Conservation (phyloP, 306 rosid genomes). For the Spatholobus suberectus region DNA sequence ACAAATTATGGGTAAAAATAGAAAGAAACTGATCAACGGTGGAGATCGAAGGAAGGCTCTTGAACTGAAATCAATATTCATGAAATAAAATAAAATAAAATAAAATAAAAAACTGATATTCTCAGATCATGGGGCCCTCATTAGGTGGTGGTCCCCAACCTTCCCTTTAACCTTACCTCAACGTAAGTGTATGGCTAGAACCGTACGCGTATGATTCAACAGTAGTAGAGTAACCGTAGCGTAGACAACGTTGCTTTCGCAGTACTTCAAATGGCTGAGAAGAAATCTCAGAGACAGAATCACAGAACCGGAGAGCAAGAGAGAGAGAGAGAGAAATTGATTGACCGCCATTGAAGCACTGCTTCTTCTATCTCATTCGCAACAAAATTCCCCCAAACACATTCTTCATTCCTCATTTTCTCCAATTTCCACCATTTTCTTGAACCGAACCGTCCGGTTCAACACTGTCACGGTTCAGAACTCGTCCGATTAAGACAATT, state of each 20-base stretch:
- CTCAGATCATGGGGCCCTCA: conserved; percentile 21
- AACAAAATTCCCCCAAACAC: not conserved
- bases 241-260: conserved; percentile 72
- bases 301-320: conserved; percentile 38
- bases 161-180: conserved; percentile 10
- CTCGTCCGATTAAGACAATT: conserved; percentile 30
- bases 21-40: not conserved
- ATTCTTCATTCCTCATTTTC: not conserved
- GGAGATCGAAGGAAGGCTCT: not conserved
- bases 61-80: not conserved
- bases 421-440: not conserved
- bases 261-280: conserved; percentile 66
- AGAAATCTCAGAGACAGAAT: conserved; percentile 51
- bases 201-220: conserved; percentile 52
- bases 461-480: conserved; percentile 18
- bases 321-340: conserved; percentile 26
- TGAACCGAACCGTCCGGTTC: conserved; percentile 2
- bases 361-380: not conserved
- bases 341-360: conserved; percentile 74
- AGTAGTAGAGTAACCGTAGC: conserved; percentile 41
- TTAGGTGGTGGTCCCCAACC: conserved; percentile 46
- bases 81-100: not conserved
- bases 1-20: not conserved
- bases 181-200: conserved; percentile 51
- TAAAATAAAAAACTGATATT: not conserved